Evolutionary conservation across 257 asterid genomes (phyloP).

Genomic region (Henckelia pumila): DNA sequence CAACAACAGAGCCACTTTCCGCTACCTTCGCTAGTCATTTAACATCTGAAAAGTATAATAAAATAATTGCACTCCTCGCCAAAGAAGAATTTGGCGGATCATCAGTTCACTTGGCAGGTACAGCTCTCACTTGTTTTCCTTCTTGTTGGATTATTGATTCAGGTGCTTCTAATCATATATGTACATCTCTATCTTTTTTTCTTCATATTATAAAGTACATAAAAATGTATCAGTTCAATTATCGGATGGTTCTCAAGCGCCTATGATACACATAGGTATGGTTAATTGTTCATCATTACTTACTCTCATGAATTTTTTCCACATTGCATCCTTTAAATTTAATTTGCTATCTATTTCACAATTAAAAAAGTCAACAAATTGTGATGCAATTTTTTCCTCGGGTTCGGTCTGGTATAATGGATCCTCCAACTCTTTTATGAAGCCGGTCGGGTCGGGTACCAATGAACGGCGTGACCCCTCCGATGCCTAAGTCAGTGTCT

Average conservation of each 20-base stretch:
- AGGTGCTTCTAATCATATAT: too few relatives aligned
- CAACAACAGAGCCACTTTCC: not conserved
- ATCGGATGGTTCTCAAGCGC: constrained; percentile 2
- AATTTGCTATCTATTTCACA: too few relatives aligned
- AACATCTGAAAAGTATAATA: not conserved
- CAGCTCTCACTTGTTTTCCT: too few relatives aligned
- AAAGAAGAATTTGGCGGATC: constrained; percentile 13
- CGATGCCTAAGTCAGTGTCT: too few relatives aligned
- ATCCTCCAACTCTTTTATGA: too few relatives aligned
- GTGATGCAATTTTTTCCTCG: too few relatives aligned
- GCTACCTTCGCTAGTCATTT: not conserved
- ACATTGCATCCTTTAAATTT: not conserved
- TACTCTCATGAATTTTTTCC: too few relatives aligned
- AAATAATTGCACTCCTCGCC: not conserved
- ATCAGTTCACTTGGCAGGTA: constrained; percentile 10
- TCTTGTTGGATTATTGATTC: too few relatives aligned
- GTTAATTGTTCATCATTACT: not conserved
- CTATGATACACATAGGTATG: constrained; percentile 3
- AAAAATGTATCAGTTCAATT: not conserved
- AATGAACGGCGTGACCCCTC: too few relatives aligned
- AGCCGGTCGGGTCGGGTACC: too few relatives aligned
- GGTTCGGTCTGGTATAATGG: too few relatives aligned
- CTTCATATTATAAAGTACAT: not conserved
- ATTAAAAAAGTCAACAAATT: too few relatives aligned
- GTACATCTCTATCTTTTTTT: not conserved